Evolutionary conservation across 83 land plant genomes (phyloP).

Genomic region (Picea mariana): DNA sequence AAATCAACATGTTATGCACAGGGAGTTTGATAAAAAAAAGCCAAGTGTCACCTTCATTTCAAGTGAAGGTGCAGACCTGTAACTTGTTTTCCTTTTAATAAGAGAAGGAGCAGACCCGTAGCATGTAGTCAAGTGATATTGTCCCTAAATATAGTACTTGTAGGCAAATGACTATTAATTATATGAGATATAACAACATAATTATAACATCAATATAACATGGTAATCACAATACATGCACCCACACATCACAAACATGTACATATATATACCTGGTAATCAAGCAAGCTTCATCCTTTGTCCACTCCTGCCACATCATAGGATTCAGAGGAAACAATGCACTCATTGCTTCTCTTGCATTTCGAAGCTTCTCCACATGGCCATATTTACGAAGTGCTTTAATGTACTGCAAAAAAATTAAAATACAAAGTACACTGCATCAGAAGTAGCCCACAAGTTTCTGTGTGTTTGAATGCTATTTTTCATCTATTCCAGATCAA

Average conservation of each 20-base stretch:
- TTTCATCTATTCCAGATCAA: not conserved
- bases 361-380: constrained; percentile 75
- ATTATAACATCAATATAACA: not conserved
- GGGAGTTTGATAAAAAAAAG: too few species aligned
- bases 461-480: not conserved
- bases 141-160: not conserved
- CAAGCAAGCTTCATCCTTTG: constrained; percentile 79
- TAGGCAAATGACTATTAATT: not conserved
- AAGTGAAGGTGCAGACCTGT: not conserved
- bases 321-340: constrained; percentile 78
- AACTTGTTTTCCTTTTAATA: not conserved
- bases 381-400: constrained; percentile 64
- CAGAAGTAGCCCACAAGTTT: not conserved
- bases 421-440: not conserved
- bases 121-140: not conserved
- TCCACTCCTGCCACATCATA: constrained; percentile 94
- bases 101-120: not conserved
- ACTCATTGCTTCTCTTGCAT: constrained; percentile 92
- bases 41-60: too few species aligned
- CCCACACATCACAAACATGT: not conserved
- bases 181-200: not conserved
- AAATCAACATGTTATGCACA: too few species aligned
- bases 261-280: constrained; percentile 45
- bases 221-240: not conserved
- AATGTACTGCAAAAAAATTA: constrained; percentile 56